These are phyloP conservation scores for Symbiodinium natans DNA, from an alignment of 73 alveolate species.

Conservation along the genomic window DNA sequence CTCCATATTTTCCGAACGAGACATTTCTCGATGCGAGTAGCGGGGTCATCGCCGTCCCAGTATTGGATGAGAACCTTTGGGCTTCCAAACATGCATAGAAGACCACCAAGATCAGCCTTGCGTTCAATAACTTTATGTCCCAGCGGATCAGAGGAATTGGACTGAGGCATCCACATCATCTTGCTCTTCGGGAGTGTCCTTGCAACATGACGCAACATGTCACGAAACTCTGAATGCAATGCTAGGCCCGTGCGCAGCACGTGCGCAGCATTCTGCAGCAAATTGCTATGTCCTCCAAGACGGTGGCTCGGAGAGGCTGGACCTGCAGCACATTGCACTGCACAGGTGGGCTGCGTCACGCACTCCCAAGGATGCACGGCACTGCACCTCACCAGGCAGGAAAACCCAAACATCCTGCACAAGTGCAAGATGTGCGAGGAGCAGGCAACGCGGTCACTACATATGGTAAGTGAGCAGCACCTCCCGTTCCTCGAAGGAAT, in stretches of 20 bases:
- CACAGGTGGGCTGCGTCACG: neutral
- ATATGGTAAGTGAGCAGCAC: neutral
- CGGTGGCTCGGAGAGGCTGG: neutral
- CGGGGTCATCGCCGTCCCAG: neutral
- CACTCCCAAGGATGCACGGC: neutral
- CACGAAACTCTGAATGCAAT: too few relatives aligned
- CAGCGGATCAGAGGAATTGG: too few relatives aligned
- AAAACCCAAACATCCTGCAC: slow-evolving; percentile 14
- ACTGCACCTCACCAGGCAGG: slow-evolving; percentile 22
- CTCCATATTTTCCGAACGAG: neutral
- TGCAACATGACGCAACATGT: neutral
- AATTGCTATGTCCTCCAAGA: neutral
- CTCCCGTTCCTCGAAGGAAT: neutral
- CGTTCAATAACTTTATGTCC: too few relatives aligned
- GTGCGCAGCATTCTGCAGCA: neutral
- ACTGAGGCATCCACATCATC: neutral
- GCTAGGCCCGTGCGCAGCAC: too few relatives aligned
- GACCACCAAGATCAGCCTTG: too few relatives aligned
- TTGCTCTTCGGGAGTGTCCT: slow-evolving; percentile 3
- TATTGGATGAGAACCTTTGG: neutral
- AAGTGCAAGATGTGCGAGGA: neutral
- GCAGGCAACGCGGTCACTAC: neutral
- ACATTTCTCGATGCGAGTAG: neutral
- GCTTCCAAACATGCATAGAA: neutral
- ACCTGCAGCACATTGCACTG: neutral